These are phyloP conservation scores for Pichia sporocuriosa DNA, from an alignment of 805 yeast genomes.

Conservation along the genomic window DNA sequence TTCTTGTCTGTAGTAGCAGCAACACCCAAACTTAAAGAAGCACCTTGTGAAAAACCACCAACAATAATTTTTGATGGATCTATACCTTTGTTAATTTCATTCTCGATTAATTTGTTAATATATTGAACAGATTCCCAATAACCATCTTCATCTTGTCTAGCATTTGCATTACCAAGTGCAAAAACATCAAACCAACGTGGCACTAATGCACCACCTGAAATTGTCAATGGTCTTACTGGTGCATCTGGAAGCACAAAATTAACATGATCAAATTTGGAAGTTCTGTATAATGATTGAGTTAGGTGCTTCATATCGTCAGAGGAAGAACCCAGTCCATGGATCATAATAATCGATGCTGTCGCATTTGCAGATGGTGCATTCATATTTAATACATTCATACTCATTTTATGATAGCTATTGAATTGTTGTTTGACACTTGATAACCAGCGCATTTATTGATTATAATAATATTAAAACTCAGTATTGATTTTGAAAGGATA, in stretches of 20 bases:
- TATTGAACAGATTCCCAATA: constrained; percentile 42
- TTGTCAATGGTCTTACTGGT: constrained; percentile 62
- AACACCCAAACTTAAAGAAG: constrained; percentile 65
- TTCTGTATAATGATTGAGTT: constrained; percentile 63
- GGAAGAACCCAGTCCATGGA: constrained; percentile 90
- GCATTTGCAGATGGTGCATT: constrained; percentile 38
- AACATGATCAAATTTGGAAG: too few species aligned
- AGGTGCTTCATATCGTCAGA: constrained; percentile 88
- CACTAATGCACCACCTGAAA: constrained; percentile 58
- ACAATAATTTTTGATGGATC: constrained; percentile 65
- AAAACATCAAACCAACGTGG: constrained; percentile 86
- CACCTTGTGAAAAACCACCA: constrained; percentile 97
- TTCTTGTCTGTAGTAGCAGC: constrained; percentile 48
- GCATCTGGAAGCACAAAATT: constrained; percentile 91
- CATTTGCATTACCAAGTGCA: constrained; percentile 43
- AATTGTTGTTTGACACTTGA: too few species aligned
- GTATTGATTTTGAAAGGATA: too few species aligned
- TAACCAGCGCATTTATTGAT: too few species aligned
- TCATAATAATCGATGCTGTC: constrained; percentile 61
- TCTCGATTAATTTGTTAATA: constrained; percentile 41
- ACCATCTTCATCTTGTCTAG: constrained; percentile 47
- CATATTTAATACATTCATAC: constrained; percentile 30
- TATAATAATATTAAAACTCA: too few species aligned
- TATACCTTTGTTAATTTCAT: constrained; percentile 48
- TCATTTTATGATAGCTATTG: constrained; percentile 1